phyloP scores from a whole-genome alignment of 352 stramenopile genomes.

The Globisporangium nunn region DNA sequence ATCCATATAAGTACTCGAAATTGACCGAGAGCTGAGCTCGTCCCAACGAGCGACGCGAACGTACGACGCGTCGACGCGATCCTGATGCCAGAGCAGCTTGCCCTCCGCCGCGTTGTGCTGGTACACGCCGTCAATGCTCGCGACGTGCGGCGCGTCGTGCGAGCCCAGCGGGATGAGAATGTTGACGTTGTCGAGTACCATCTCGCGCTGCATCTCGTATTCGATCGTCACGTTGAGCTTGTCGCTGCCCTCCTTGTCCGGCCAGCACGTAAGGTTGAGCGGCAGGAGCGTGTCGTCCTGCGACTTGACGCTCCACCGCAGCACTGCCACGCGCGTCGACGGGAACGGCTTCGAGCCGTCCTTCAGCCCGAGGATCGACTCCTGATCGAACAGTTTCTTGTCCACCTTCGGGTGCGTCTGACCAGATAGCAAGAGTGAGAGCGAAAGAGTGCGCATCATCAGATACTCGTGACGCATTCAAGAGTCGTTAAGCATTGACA shows the following conservation, averaged over 20 bases:
- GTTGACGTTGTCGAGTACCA: constrained; percentile 87
- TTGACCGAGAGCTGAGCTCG: too few relatives aligned
- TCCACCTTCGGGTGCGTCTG: constrained; percentile 84
- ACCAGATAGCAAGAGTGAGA: not conserved
- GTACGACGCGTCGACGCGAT: constrained; percentile 69
- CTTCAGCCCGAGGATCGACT: constrained; percentile 74
- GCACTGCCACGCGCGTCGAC: constrained; percentile 65
- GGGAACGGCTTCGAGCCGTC: constrained; percentile 82
- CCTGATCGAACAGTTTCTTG: constrained; percentile 82
- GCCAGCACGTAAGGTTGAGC: constrained; percentile 86
- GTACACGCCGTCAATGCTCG: constrained; percentile 79
- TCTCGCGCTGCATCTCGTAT: constrained; percentile 83
- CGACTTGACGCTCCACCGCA: constrained; percentile 85
- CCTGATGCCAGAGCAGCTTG: constrained; percentile 76
- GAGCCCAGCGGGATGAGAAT: constrained; percentile 74
- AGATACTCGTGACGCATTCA: too few relatives aligned
- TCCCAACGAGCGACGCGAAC: constrained; percentile 9
- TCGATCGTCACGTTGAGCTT: constrained; percentile 88
- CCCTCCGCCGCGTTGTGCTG: constrained; percentile 76
- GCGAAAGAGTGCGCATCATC: too few relatives aligned
- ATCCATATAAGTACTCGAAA: constrained; percentile 7
- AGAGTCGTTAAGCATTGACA: not conserved
- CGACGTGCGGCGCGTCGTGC: constrained; percentile 60
- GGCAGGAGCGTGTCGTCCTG: constrained; percentile 81
- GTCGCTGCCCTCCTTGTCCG: constrained; percentile 74